These are phyloP conservation scores for Candida golubevii DNA, from an alignment of 805 yeast genomes.

Conservation along the genomic window DNA sequence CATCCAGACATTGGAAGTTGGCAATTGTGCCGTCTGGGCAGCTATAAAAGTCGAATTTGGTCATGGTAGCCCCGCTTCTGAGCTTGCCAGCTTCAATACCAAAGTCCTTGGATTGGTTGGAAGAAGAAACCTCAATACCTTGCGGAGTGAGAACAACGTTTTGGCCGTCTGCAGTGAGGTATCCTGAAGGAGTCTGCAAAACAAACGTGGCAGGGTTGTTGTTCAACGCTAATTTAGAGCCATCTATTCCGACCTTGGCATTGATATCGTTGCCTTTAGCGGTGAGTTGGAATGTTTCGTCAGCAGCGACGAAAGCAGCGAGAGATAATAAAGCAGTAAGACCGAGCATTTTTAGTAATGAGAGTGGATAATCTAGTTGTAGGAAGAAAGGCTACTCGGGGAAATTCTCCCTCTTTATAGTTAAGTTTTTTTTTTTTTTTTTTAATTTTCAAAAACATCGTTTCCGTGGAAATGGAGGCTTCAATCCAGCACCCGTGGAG, in stretches of 20 bases:
- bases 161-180: constrained; percentile 20
- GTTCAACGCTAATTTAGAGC: constrained; percentile 14
- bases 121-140: constrained; percentile 15
- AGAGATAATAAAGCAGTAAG: constrained; percentile 19
- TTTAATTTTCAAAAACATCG: no score
- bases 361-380: no score
- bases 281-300: constrained; percentile 25
- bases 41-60: constrained; percentile 21
- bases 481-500: no score
- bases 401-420: no score
- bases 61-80: constrained; percentile 19
- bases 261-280: constrained; percentile 25
- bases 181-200: constrained; percentile 31
- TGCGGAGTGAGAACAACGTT: constrained; percentile 15
- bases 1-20: constrained; percentile 12
- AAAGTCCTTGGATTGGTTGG: constrained; percentile 22
- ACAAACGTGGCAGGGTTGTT: constrained; percentile 16
- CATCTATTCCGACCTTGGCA: constrained; percentile 16
- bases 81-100: constrained; percentile 26
- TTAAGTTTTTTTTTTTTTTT: no score
- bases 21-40: constrained; percentile 20
- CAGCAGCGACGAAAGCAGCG: constrained; percentile 27
- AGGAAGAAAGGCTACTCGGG: no score
- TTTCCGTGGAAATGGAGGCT: no score
- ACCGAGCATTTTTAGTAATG: constrained; percentile 8